A percentile compares a stretch with the other conserved stretches of the same genome.
Evolutionary conservation across 2,329 filamentous ascomycete species (phyloP).

Genomic region (Elsinoe australis): DNA sequence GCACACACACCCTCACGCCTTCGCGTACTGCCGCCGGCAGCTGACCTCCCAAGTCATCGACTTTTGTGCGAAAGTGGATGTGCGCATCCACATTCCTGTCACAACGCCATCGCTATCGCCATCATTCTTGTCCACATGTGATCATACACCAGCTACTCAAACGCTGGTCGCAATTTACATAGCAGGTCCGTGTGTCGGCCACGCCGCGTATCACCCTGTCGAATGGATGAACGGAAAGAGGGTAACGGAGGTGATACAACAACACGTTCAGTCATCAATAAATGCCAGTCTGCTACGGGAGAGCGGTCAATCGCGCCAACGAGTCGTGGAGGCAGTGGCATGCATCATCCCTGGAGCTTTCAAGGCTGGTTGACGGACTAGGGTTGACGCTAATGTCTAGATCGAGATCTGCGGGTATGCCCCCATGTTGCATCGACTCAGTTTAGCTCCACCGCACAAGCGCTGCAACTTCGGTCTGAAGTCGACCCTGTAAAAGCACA

Average conservation of each 20-base stretch:
- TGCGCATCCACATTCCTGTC: no score
- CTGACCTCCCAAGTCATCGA: no score
- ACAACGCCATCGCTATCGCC: no score
- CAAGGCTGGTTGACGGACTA: constrained; percentile 7
- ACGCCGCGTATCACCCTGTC: background rate
- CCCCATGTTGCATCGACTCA: constrained; percentile 16
- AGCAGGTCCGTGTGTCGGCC: background rate
- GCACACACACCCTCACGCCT: no score
- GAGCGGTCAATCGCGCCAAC: constrained; percentile 10
- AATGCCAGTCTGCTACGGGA: background rate
- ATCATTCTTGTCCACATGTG: no score
- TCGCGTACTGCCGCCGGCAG: no score
- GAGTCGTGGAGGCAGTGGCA: background rate
- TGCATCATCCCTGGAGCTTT: constrained; percentile 5
- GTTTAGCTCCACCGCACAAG: constrained; percentile 10
- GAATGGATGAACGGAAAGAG: constrained; percentile 7
- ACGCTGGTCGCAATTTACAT: background rate
- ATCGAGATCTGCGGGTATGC: constrained; percentile 17
- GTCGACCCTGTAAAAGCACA: constrained; percentile 1
- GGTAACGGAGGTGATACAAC: background rate
- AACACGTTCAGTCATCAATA: constrained; percentile 13
- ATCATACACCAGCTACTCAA: no score
- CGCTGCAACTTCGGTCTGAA: background rate
- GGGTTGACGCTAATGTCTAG: constrained; percentile 12
- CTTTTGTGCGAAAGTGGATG: no score